Percentiles rank a stretch among this genome's conserved stretches.
Evolutionary conservation across 352 stramenopile genomes (phyloP).

Genomic region (Phytophthora vignae): DNA sequence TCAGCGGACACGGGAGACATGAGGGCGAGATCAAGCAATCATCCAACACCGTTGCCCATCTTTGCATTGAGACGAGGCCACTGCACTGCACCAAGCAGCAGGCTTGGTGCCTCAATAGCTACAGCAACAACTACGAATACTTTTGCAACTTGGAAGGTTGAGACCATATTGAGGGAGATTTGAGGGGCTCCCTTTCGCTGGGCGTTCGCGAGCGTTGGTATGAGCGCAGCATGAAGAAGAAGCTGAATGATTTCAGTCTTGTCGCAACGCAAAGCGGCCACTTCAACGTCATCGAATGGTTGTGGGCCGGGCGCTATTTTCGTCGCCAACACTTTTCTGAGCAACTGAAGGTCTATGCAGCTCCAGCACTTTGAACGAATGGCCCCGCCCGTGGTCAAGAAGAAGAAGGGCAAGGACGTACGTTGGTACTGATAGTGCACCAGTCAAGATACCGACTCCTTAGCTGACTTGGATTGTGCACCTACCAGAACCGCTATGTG

Average conservation of each 20-base stretch:
- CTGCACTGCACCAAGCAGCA: too few relatives aligned
- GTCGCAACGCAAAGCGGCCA: slow-evolving; percentile 1
- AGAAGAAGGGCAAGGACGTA: slow-evolving; percentile 43
- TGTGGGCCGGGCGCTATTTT: slow-evolving; percentile 18
- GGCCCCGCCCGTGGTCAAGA: slow-evolving; percentile 15
- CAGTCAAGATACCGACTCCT: background rate
- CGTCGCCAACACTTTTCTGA: slow-evolving; percentile 2
- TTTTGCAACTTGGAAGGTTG: too few relatives aligned
- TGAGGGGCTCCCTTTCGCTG: background rate
- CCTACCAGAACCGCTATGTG: slow-evolving; percentile 62
- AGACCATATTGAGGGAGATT: too few relatives aligned
- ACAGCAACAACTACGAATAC: too few relatives aligned
- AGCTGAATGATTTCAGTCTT: background rate
- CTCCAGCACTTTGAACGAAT: background rate
- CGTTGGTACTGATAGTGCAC: background rate
- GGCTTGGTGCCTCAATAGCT: too few relatives aligned
- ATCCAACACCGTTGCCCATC: background rate
- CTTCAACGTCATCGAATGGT: background rate
- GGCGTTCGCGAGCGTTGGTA: background rate
- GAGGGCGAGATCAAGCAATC: background rate
- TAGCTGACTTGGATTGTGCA: background rate
- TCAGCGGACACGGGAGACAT: slow-evolving; percentile 1
- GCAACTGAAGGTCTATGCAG: background rate
- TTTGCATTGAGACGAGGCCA: background rate
- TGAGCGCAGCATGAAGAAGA: background rate